A percentile compares a stretch with the other conserved stretches of the same genome.
Conservation (phyloP, 352 stramenopile genomes). For the Phytophthora gonapodyides region DNA sequence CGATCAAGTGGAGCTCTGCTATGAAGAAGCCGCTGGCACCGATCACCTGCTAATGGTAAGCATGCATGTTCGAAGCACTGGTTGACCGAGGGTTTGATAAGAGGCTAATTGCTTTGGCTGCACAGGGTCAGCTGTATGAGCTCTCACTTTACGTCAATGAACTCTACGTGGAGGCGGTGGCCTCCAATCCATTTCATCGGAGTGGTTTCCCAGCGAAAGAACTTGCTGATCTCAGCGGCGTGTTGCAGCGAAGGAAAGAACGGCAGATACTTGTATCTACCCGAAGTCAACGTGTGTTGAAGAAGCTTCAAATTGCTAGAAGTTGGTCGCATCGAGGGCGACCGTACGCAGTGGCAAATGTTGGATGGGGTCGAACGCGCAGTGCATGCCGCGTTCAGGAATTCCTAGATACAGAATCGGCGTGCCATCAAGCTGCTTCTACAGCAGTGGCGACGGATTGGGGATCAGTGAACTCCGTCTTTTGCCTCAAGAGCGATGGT, state of each 20-base stretch:
- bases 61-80: background rate
- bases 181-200: constrained; percentile 45
- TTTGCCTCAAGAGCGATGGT: constrained; percentile 9
- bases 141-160: constrained; percentile 41
- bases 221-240: constrained; percentile 26
- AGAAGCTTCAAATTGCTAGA: constrained; percentile 38
- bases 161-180: constrained; percentile 53
- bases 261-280: constrained; percentile 40
- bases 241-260: constrained; percentile 40
- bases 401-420: constrained; percentile 17
- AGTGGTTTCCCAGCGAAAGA: constrained; percentile 24
- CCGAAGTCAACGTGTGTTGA: constrained; percentile 41
- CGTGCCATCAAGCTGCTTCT: constrained; percentile 4
- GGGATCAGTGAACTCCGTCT: constrained; percentile 23
- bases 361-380: background rate
- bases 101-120: background rate
- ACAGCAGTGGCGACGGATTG: constrained; percentile 8
- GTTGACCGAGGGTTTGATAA: too few species aligned
- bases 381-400: background rate
- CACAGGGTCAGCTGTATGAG: constrained; percentile 48
- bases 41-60: constrained; percentile 42
- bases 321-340: constrained; percentile 22
- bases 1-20: constrained; percentile 28
- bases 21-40: constrained; percentile 28
- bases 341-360: constrained; percentile 5